phyloP scores from a whole-genome alignment of 1,284 basidiomycete species.

The Sphagnurus paluster region DNA sequence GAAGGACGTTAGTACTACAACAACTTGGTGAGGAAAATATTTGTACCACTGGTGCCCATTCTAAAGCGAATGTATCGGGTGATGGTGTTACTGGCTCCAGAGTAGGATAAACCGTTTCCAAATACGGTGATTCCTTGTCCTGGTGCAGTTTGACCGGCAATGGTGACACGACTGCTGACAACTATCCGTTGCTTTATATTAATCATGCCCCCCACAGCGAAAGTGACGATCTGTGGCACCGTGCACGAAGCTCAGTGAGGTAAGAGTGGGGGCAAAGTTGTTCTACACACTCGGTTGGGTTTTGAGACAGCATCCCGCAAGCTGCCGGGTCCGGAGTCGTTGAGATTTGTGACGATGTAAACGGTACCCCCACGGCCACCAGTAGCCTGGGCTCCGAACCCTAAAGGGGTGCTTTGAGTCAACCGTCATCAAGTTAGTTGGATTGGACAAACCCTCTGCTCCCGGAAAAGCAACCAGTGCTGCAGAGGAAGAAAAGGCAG shows the following conservation, averaged over 20 bases:
- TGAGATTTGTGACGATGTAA: conserved; percentile 35
- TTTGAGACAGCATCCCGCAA: conserved; percentile 36
- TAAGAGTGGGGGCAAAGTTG: neutral
- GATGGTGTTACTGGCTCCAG: conserved; percentile 33
- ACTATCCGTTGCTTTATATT: conserved; percentile 32
- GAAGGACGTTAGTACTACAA: neutral
- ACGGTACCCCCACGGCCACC: conserved; percentile 34
- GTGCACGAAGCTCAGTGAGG: neutral
- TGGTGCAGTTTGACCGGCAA: conserved; percentile 35
- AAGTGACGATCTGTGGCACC: conserved; percentile 30
- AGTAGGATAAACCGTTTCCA: conserved; percentile 34
- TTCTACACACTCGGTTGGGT: conserved; percentile 26
- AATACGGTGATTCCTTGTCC: conserved; percentile 36
- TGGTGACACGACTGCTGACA: conserved; percentile 31
- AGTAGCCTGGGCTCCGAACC: conserved; percentile 35
- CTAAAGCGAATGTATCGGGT: conserved; percentile 37
- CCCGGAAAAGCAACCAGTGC: conserved; percentile 32
- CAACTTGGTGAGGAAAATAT: neutral
- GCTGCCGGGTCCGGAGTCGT: conserved; percentile 33
- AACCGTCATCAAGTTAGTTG: neutral
- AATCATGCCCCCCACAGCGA: conserved; percentile 36
- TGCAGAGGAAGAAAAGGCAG: conserved; percentile 14
- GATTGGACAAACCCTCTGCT: conserved; percentile 25
- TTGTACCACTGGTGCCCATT: conserved; percentile 32
- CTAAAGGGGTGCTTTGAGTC: conserved; percentile 12